Percentiles rank a stretch among this genome's conserved stretches.
Evolutionary conservation across 2,329 filamentous ascomycete species (phyloP).

Genomic region (Leptographium procerum): DNA sequence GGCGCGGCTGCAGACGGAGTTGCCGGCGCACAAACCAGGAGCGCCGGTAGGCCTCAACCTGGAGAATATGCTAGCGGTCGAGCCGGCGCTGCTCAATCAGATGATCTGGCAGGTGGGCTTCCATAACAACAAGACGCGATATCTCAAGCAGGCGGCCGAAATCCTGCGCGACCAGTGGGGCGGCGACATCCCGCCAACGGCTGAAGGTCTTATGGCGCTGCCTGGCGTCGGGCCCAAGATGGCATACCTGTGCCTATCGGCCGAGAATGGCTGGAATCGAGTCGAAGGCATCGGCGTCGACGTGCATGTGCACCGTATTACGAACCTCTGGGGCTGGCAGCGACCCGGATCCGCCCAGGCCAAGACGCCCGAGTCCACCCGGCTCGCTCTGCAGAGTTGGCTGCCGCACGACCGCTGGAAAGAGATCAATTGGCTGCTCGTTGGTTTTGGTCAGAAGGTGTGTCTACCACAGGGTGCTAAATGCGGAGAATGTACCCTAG

Average conservation of each 20-base stretch:
- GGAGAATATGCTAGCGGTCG: conserved; percentile 63
- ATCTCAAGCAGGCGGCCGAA: conserved; percentile 61
- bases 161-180: conserved; percentile 60
- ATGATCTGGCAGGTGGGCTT: conserved; percentile 81
- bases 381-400: conserved; percentile 66
- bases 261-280: conserved; percentile 46
- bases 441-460: conserved; percentile 78
- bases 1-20: conserved; percentile 62
- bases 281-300: conserved; percentile 80
- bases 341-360: conserved; percentile 28
- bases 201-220: conserved; percentile 62
- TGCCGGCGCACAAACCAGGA: conserved; percentile 40
- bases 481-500: conserved; percentile 80
- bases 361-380: conserved; percentile 70
- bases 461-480: conserved; percentile 68
- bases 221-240: conserved; percentile 92
- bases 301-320: conserved; percentile 89
- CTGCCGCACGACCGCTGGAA: conserved; percentile 77
- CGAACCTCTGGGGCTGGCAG: conserved; percentile 90
- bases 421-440: conserved; percentile 82
- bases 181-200: conserved; percentile 70
- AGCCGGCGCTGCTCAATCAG: conserved; percentile 53
- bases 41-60: conserved; percentile 52
- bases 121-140: conserved; percentile 83
- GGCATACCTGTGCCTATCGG: conserved; percentile 78